These are phyloP conservation scores for Chaetomium globosum DNA, from an alignment of 2,329 filamentous ascomycete genomes.

Conservation along the genomic window DNA sequence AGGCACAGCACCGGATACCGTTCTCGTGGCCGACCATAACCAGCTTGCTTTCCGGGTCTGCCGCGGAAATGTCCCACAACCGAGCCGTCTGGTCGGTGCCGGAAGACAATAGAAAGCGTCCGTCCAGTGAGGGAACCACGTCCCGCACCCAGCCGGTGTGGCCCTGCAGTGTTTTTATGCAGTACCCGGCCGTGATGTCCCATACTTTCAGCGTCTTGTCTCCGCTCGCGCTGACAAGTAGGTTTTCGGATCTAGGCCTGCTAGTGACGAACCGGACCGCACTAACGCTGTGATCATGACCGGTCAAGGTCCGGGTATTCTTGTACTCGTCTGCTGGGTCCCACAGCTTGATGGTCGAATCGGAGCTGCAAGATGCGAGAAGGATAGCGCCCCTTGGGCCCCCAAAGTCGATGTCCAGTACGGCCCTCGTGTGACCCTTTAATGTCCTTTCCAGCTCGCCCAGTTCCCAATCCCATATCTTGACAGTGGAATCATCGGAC, in stretches of 20 bases:
- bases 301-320: slow-evolving; percentile 88
- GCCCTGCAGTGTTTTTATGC: slow-evolving; percentile 80
- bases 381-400: slow-evolving; percentile 77
- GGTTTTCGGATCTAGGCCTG: slow-evolving; percentile 74
- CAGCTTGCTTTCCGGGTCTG: slow-evolving; percentile 67
- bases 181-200: slow-evolving; percentile 91
- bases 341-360: slow-evolving; percentile 94
- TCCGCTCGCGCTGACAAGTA: slow-evolving; percentile 81
- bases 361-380: slow-evolving; percentile 79
- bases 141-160: slow-evolving; percentile 88
- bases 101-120: slow-evolving; percentile 77
- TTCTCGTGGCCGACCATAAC: slow-evolving; percentile 86
- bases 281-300: slow-evolving; percentile 90
- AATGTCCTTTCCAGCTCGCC: slow-evolving; percentile 87
- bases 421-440: slow-evolving; percentile 87
- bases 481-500: slow-evolving; percentile 92
- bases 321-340: slow-evolving; percentile 90
- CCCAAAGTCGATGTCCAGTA: slow-evolving; percentile 87
- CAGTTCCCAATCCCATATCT: slow-evolving; percentile 96
- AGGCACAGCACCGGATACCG: slow-evolving; percentile 66
- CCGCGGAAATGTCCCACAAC: slow-evolving; percentile 71
- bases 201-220: slow-evolving; percentile 85
- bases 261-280: slow-evolving; percentile 85
- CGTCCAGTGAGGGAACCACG: slow-evolving; percentile 79
- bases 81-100: slow-evolving; percentile 82